phyloP scores from a whole-genome alignment of 768 basidiomycete species.

The Amanita muscaria region DNA sequence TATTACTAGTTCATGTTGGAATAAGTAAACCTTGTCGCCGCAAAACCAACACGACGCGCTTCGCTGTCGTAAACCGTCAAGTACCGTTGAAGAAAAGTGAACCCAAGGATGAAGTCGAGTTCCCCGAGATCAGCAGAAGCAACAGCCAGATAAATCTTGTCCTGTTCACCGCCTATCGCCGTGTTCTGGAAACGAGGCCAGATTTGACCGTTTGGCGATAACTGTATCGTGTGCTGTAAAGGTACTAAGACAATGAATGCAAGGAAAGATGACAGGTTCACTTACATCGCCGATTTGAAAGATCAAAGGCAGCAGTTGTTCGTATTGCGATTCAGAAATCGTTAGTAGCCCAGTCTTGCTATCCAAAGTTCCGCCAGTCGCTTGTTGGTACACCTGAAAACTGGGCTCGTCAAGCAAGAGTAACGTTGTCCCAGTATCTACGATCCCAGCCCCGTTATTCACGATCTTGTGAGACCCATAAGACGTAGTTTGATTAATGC shows the following conservation, averaged over 20 bases:
- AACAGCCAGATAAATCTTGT: slow-evolving; percentile 46
- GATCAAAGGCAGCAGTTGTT: slow-evolving; percentile 42
- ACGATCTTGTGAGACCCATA: no score
- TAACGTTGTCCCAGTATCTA: background rate
- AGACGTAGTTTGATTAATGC: no score
- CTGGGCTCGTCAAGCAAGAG: slow-evolving; percentile 39
- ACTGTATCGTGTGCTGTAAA: slow-evolving; percentile 37
- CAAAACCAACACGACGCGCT: slow-evolving; percentile 48
- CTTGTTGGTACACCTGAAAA: slow-evolving; percentile 32
- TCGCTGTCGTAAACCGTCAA: slow-evolving; percentile 57
- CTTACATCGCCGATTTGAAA: slow-evolving; percentile 45
- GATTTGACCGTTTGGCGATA: slow-evolving; percentile 59
- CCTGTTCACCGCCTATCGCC: slow-evolving; percentile 42
- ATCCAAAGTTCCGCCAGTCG: slow-evolving; percentile 37
- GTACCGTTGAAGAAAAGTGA: slow-evolving; percentile 39
- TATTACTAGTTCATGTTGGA: slow-evolving; percentile 38
- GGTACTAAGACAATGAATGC: slow-evolving; percentile 25
- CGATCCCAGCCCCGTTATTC: no score
- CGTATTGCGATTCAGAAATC: slow-evolving; percentile 42
- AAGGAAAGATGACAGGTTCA: background rate
- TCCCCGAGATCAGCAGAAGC: slow-evolving; percentile 47
- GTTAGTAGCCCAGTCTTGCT: slow-evolving; percentile 39
- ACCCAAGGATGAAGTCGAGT: slow-evolving; percentile 56
- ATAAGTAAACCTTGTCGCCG: slow-evolving; percentile 40
- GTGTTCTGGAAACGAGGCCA: slow-evolving; percentile 56